Base-by-base conservation (phyloP, 2,329 filamentous ascomycete species). In the Ascochyta viciae-villosae region DNA sequence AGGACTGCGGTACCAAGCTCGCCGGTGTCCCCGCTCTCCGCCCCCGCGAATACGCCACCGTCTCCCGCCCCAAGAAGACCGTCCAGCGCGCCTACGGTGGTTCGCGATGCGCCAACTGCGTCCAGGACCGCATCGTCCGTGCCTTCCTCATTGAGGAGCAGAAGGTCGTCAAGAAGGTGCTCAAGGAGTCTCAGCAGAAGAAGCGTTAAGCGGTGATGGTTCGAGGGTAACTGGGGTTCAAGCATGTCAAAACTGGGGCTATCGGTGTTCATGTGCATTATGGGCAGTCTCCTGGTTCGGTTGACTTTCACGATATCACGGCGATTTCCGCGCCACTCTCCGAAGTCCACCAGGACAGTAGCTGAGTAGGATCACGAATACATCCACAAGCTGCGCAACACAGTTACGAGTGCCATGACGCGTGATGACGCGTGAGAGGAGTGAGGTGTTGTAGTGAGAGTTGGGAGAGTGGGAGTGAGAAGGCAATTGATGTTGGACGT, bases 111-210 rank as follows among this genome's bases (percentile, higher is more conserved):
- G 92, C 90, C 78, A 95, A 92, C 87, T 99, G 95, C 82, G 95
- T 99, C 73, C 93, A 94, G 82, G 95, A 99, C 86, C 90, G 95
- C 74, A 91, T 99, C 73, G 92, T 97, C 73, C 92, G 95, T 74
- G 95, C 95, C 66, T 99, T 99, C 89, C 85, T 99, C 81, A 98
- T 99, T 71, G 96, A 99, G 87, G 95, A 99, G 89, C 95, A 99
- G 87, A 99, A 99, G 91, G 98, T 99, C 76, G 95, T 99, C 83
- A 99, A 99, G 92, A 99, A 99, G 91, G 95, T 99, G 76, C 88
- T 98, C 80, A 97, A 97, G 90, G 94, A 98, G 87, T 87, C 86
- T 65, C 91, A 96, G 85, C 90, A 91, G 85, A 90, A 90, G 80
- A 87, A 84, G 76, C 75, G 74, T 63, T 80, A 76, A 74, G 68